Base-by-base conservation (phyloP, 441 rosid species). In the Omphalea diandra region DNA sequence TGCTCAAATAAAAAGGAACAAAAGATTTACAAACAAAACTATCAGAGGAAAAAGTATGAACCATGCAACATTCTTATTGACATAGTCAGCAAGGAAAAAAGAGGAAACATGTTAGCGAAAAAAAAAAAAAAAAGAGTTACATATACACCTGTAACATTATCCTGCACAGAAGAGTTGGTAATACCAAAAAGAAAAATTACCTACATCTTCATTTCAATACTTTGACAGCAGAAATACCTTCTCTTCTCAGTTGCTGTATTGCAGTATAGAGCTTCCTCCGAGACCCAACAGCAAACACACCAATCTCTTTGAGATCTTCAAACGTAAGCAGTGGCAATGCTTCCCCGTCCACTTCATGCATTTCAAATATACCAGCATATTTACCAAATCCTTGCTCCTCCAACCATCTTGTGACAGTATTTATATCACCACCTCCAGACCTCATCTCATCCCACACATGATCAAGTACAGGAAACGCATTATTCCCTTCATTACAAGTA, bases 291-390 rank as follows among this genome's bases (percentile, higher is more conserved):
- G 90, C 86, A 20, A 53, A 50, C 11, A 84, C 60, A 24, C 88
- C 90, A 78, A 86, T 86, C 69, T 86, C 90, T 79, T 81, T 86
- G 68, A 86, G 90, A 77, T 86, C 90, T 75, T 80, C 83, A 40
- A 82, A 66, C 17, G 90, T 86, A 74, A 86, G 88, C 2, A 84
- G 73, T 0, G 86, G 88, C 77, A 86, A 47, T 41, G 81, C 68
- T 71, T 84, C 86, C 63, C 76, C 78, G 47, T 86, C 90, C 50
- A 84, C 90, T 75, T 84, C 85, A 59, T 86, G 90, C 83, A 78
- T 63, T 69, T 81, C 79, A 5, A 86, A 86, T 29, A 80, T n/a
- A 17, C 72, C 73, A 10, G 85, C 84, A 53, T 84, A 86, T 74
- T 77, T 80, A 4, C 88, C 81, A 35, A 84, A 79, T 15, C 90